These are phyloP conservation scores for Yamadazyma pseudoaaseri DNA, from an alignment of 1,139 yeast species.

Conservation along the genomic window DNA sequence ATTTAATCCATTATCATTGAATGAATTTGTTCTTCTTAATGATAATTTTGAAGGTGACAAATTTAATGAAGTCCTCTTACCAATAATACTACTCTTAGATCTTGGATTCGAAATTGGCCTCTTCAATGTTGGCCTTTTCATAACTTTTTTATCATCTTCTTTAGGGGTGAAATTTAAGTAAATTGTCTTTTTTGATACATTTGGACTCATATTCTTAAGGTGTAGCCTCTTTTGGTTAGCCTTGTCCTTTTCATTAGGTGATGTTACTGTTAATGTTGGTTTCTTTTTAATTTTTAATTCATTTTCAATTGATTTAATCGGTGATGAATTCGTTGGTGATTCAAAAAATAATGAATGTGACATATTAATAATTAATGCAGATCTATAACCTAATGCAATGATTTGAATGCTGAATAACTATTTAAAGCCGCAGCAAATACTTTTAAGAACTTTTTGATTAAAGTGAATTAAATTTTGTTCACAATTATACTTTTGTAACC, in stretches of 20 bases:
- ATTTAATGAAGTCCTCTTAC: conserved; percentile 10
- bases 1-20: conserved; percentile 15
- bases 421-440: not conserved
- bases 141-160: conserved; percentile 10
- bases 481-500: not conserved
- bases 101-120: conserved; percentile 17
- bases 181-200: conserved; percentile 32
- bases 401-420: conserved; percentile 1
- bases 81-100: conserved; percentile 13
- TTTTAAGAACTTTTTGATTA: not conserved
- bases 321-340: conserved; percentile 11
- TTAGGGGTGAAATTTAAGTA: conserved; percentile 19
- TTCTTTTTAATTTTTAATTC: not conserved
- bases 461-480: not conserved
- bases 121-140: conserved; percentile 17
- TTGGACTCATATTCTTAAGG: conserved; percentile 44
- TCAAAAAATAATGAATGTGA: conserved; percentile 8
- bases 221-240: conserved; percentile 30
- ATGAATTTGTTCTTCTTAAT: conserved; percentile 38
- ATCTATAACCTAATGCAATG: no score
- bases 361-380: conserved; percentile 4
- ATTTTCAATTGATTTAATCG: conserved; percentile 4
- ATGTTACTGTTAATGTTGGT: not conserved
- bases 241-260: conserved; percentile 4
- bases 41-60: conserved; percentile 18